A percentile compares a stretch with the other conserved stretches of the same genome.
Conservation (phyloP, 2,329 filamentous ascomycete species). For the Calonectria leucothoes region DNA sequence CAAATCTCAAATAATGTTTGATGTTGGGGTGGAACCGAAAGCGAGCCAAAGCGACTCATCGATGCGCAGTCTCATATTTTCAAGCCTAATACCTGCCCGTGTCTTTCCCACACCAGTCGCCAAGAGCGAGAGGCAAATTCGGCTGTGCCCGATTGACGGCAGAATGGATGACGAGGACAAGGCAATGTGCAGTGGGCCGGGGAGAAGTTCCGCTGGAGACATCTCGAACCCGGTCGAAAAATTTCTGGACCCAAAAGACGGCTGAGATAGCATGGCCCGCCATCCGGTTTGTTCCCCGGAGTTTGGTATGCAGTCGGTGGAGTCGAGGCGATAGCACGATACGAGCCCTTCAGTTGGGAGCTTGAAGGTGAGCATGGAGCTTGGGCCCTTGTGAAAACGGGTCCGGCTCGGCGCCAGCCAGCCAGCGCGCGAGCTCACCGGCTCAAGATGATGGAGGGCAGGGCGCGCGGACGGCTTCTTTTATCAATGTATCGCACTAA, state of each 20-base stretch:
- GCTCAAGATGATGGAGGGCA: slow-evolving; percentile 14
- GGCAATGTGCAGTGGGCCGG: slow-evolving; percentile 29
- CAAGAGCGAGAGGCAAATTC: background rate
- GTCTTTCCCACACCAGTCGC: background rate
- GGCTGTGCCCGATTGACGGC: background rate
- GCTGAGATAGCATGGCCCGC: slow-evolving; percentile 5
- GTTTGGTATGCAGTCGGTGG: slow-evolving; percentile 21
- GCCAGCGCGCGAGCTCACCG: background rate
- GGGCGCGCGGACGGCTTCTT: slow-evolving; percentile 1
- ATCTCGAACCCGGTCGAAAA: slow-evolving; percentile 20
- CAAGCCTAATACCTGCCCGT: background rate
- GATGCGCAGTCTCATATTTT: slow-evolving; percentile 12
- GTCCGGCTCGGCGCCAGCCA: slow-evolving; percentile 10
- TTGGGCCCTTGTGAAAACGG: slow-evolving; percentile 33
- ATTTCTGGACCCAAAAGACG: background rate
- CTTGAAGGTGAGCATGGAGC: slow-evolving; percentile 27
- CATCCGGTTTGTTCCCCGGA: slow-evolving; percentile 31
- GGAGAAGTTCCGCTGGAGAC: slow-evolving; percentile 27
- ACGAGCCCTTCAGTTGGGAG: slow-evolving; percentile 23
- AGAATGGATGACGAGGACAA: slow-evolving; percentile 36
- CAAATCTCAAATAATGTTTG: slow-evolving; percentile 18
- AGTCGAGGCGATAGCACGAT: slow-evolving; percentile 24
- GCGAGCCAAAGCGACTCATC: background rate
- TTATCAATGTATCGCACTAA: slow-evolving; percentile 34
- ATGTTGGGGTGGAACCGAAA: slow-evolving; percentile 4